Base-by-base conservation (phyloP, 768 basidiomycete genomes). In the Boletus sp. region DNA sequence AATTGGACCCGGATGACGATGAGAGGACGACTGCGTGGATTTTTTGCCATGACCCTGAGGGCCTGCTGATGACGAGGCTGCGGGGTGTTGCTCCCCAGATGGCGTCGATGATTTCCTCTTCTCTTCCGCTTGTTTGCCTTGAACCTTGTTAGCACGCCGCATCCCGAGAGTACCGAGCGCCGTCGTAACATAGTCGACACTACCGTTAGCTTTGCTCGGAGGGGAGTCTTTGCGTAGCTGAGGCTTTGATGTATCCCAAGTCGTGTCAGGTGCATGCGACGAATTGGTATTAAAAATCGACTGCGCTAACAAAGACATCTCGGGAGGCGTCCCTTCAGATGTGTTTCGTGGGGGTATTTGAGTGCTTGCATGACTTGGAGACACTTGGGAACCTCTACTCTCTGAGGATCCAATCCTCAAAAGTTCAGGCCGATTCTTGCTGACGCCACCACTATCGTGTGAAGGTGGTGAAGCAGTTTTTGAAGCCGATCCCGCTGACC, bases 1-100 rank as follows among this genome's bases (percentile, higher is more conserved):
- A 50, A 91, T 90, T 2, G 83, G 84, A 1, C 87, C 88, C 1
- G 89, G 89, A 60, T 87, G 88, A 46, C 84, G 78, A 39, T 76
- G 77, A 55, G 77, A 76, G 42, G 59, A 58, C 28, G 67, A 56
- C 24, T 68, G 64, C 4, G 55, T 30, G 4, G 62, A 40, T 50
- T 60, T 67, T 58, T 60, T 60, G 42, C 56, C 51, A 12, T 63
- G 53, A 0, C 52, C 45, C n/a, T 62, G 67, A 47, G 58, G 36
- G 17, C 37, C 63, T 28, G 50, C 2, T 20, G 60, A 42, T 32
- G 67, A 47, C 11, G 59, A 37, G 18, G 55, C 35, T 28, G 48
- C 60, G 0, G 55, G 12, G 58, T 59, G 59, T 45, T 59, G 66
- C 15, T 73, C 71, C 15, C 39, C 49, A 39, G 62, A 56, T 17